Conservation (phyloP, 225 moss, liverwort and hornwort species). For the Antitrichia curtipendula region DNA sequence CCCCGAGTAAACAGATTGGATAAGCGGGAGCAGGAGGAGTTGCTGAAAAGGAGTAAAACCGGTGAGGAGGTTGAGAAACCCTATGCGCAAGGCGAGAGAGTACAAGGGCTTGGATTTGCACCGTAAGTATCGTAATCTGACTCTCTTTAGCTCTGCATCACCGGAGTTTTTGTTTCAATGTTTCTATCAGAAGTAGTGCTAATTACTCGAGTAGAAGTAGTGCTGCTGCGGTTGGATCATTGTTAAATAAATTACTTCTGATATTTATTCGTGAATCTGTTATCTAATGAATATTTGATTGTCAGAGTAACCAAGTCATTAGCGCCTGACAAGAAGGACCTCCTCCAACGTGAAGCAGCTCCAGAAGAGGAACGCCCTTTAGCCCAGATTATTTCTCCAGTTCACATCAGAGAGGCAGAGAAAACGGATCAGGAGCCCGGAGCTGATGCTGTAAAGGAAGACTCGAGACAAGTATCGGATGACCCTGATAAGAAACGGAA, state of each 20-base stretch:
- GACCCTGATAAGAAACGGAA: conserved; percentile 21
- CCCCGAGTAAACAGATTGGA: conserved; percentile 52
- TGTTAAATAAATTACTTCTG: not conserved
- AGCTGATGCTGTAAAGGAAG: not conserved
- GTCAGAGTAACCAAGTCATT: conserved; percentile 26
- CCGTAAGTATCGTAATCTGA: conserved; percentile 32
- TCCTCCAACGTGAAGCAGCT: conserved; percentile 14
- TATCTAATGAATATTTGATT: not conserved
- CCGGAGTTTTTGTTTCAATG: not conserved
- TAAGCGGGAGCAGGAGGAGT: conserved; percentile 73
- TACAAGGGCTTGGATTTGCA: conserved; percentile 88
- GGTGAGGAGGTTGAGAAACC: conserved; percentile 57
- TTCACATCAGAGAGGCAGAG: conserved; percentile 10
- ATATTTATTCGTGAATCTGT: not conserved
- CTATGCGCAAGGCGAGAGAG: conserved; percentile 73
- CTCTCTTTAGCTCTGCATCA: not conserved
- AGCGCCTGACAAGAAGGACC: conserved; percentile 36
- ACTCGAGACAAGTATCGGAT: not conserved
- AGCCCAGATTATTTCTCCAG: conserved; percentile 13
- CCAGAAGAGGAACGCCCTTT: conserved; percentile 10
- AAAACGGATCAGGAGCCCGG: not conserved
- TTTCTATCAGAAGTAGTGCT: not conserved
- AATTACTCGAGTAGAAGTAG: not conserved
- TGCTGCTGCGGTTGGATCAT: not conserved
- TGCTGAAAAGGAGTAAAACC: conserved; percentile 62